phyloP scores from a whole-genome alignment of 2,329 filamentous ascomycete species.

The Clarireedia homoeocarpa region DNA sequence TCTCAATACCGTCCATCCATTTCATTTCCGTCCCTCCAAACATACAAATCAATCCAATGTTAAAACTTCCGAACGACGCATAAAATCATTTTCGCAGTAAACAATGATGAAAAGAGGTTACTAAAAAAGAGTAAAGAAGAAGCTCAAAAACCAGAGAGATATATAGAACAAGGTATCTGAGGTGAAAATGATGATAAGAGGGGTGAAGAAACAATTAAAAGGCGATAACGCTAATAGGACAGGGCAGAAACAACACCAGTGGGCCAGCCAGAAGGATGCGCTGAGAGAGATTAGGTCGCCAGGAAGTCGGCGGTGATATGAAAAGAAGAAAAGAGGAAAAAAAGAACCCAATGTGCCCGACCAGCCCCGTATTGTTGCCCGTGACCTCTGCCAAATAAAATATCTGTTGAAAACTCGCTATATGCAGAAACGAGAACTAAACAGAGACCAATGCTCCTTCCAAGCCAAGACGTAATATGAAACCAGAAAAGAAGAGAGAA shows the following conservation, averaged over 20 bases:
- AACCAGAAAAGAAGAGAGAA: constrained; percentile 21
- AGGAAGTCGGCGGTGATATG: constrained; percentile 14
- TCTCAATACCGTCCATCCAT: constrained; percentile 6
- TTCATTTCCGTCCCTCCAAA: constrained; percentile 3
- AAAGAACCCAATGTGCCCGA: constrained; percentile 28
- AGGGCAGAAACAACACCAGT: constrained; percentile 30
- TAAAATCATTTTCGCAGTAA: constrained; percentile 14
- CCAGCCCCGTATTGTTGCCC: constrained; percentile 37
- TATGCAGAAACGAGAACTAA: constrained; percentile 28
- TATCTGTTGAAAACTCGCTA: constrained; percentile 22
- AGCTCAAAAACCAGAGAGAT: constrained; percentile 26
- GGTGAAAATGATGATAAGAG: constrained; percentile 22
- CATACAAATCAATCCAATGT: constrained; percentile 13
- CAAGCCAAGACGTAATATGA: constrained; percentile 25
- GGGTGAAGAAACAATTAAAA: constrained; percentile 26
- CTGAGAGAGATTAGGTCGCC: constrained; percentile 23
- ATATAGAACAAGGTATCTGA: constrained; percentile 57
- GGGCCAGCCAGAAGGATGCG: constrained; percentile 30
- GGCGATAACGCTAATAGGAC: constrained; percentile 23
- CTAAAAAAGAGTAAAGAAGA: constrained; percentile 1
- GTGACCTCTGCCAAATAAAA: constrained; percentile 31
- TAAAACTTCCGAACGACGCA: constrained; percentile 10
- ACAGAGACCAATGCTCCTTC: not conserved
- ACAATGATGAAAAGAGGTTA: constrained; percentile 1
- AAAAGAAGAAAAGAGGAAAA: constrained; percentile 16